Evolutionary conservation across 2,329 filamentous ascomycete genomes (phyloP).

Genomic region (Botrytis galanthina): DNA sequence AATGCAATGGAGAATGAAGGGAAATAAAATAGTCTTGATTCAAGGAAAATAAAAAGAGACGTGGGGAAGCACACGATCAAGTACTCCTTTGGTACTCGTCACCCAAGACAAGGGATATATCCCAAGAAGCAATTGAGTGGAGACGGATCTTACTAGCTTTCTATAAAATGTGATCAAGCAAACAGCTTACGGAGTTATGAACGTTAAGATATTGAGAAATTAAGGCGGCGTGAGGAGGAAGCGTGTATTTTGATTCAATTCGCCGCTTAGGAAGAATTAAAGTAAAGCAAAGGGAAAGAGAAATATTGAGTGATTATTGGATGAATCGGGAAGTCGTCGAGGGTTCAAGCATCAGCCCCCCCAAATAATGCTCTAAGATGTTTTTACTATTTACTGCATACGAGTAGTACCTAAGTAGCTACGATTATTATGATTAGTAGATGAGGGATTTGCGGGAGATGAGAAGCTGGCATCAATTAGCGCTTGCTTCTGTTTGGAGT

Average conservation of each 20-base stretch:
- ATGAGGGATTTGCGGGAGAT: not conserved
- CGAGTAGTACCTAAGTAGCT: not conserved
- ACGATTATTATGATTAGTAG: not conserved
- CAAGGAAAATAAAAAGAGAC: not conserved
- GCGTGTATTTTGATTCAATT: not conserved
- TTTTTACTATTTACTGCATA: not conserved
- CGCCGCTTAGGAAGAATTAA: not conserved
- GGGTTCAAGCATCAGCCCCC: not conserved
- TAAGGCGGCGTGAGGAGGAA: conserved; percentile 16
- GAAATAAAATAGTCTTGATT: not conserved
- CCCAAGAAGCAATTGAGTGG: not conserved
- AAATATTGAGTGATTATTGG: not conserved
- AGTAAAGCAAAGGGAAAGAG: not conserved
- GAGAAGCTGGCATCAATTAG: not conserved
- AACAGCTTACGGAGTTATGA: not conserved
- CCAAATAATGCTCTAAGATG: not conserved
- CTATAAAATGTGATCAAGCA: conserved; percentile 7
- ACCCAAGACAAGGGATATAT: not conserved
- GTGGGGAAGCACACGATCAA: conserved; percentile 20
- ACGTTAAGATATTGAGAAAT: not conserved
- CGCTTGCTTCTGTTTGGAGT: not conserved
- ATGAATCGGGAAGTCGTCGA: not conserved
- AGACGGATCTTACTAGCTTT: not conserved
- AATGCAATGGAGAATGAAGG: not conserved
- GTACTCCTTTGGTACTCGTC: conserved; percentile 2